Evolutionary conservation across 108 stramenopile genomes (phyloP).

Genomic region (Skeletonema potamos): DNA sequence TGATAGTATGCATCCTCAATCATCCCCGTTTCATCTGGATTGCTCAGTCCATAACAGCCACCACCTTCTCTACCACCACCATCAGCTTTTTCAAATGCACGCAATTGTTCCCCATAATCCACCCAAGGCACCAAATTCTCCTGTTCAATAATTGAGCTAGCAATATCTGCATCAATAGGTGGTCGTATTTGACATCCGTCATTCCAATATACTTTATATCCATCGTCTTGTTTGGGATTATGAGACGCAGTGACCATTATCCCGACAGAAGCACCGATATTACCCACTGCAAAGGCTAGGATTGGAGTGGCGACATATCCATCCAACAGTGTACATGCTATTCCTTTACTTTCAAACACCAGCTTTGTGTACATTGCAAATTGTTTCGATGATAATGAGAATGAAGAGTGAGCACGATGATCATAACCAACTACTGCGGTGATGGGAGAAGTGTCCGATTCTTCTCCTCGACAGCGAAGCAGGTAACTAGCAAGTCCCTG

Average conservation of each 20-base stretch:
- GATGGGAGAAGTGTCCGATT: constrained; percentile 5
- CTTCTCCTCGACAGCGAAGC: constrained; percentile 11
- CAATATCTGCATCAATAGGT: constrained; percentile 89
- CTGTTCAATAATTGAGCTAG: constrained; percentile 64
- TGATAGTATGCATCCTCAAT: constrained; percentile 66
- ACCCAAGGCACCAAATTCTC: constrained; percentile 87
- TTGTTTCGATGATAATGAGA: constrained; percentile 74
- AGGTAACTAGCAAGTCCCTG: constrained; percentile 80
- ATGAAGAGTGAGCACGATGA: constrained; percentile 69
- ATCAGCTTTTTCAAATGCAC: constrained; percentile 13
- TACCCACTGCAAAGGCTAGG: constrained; percentile 80
- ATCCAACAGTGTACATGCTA: constrained; percentile 83
- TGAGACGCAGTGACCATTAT: constrained; percentile 99
- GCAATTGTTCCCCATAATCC: constrained; percentile 62
- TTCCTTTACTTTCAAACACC: constrained; percentile 78
- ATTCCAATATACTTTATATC: constrained; percentile 97
- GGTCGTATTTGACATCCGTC: constrained; percentile 95
- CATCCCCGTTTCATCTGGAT: constrained; percentile 41
- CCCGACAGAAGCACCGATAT: constrained; percentile 71
- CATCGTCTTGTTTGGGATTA: constrained; percentile 96
- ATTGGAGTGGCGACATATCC: constrained; percentile 89
- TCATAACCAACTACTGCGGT: constrained; percentile 91
- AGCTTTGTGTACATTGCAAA: constrained; percentile 89
- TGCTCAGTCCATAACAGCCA: constrained; percentile 56
- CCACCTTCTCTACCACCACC: constrained; percentile 51